These are phyloP conservation scores for Bolboschoenoplectus hybrid DNA, from an alignment of 202 grass and related monocot genomes.

Conservation along the genomic window DNA sequence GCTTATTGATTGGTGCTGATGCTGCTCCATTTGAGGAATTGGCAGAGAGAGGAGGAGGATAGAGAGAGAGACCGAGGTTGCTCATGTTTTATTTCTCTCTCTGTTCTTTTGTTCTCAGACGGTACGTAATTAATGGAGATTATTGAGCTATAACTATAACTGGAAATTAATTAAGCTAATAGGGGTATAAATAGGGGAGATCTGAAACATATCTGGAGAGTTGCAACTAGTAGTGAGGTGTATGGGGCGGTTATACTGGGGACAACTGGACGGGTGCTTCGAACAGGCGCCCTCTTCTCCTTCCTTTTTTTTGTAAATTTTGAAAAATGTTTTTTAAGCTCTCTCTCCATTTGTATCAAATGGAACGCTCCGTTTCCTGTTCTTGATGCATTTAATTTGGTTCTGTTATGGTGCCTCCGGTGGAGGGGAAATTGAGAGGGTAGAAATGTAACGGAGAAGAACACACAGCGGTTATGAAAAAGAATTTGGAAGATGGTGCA, in stretches of 20 bases:
- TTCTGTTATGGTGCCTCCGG: not conserved
- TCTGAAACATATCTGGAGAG: constrained; percentile 4
- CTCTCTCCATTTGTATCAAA: not conserved
- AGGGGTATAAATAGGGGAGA: not conserved
- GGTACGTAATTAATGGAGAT: not conserved
- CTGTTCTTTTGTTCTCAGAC: not conserved
- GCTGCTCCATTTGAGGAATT: not conserved
- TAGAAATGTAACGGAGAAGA: not conserved
- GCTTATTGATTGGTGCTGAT: not conserved
- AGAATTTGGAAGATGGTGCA: not conserved
- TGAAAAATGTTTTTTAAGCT: not conserved
- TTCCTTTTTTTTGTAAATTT: not conserved
- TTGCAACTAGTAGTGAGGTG: constrained; percentile 7
- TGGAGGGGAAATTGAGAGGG: not conserved
- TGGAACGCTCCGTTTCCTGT: not conserved
- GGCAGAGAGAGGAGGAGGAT: not conserved
- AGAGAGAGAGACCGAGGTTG: not conserved
- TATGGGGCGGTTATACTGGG: constrained; percentile 8
- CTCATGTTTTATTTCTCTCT: not conserved
- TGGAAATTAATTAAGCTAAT: not conserved
- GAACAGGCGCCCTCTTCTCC: constrained; percentile 9
- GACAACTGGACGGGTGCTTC: constrained; percentile 27
- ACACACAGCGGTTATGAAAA: not conserved
- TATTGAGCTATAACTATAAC: not conserved
- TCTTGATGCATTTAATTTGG: not conserved